Conservation (phyloP, 768 basidiomycete species). For the Lyophyllum semitale region DNA sequence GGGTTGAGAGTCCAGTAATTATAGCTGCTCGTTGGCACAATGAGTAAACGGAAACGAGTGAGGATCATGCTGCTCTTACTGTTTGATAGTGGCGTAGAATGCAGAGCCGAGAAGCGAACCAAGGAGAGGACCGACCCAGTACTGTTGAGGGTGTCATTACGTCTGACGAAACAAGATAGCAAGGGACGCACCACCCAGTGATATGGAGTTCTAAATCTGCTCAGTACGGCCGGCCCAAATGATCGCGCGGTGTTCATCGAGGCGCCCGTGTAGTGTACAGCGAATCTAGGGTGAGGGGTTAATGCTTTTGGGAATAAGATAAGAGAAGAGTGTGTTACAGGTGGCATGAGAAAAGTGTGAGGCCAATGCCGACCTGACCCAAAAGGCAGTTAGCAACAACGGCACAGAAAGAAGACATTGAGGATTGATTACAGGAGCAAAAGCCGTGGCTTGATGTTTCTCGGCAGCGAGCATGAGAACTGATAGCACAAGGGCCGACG, state of each 20-base stretch:
- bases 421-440: conserved; percentile 54
- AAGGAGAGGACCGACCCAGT: conserved; percentile 72
- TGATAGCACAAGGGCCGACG: conserved; percentile 55
- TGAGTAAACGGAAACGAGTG: conserved; percentile 2
- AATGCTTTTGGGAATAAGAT: neutral
- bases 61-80: conserved; percentile 24
- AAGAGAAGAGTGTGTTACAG: conserved; percentile 38
- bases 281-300: conserved; percentile 40
- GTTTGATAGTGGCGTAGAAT: conserved; percentile 61
- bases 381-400: neutral
- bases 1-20: conserved; percentile 57
- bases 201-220: conserved; percentile 49
- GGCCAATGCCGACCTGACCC: conserved; percentile 59
- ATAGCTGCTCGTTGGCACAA: conserved; percentile 42
- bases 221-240: conserved; percentile 69
- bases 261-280: conserved; percentile 64
- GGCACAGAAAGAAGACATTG: conserved; percentile 1
- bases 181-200: conserved; percentile 64
- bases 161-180: neutral
- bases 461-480: conserved; percentile 77
- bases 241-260: conserved; percentile 70
- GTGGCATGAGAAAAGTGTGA: conserved; percentile 64
- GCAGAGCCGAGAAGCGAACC: conserved; percentile 61
- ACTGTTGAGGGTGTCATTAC: conserved; percentile 35
- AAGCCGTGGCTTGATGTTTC: conserved; percentile 65